These are phyloP conservation scores for Trebouxia gelatinosa DNA, from an alignment of 163 green algal species.

Conservation along the genomic window DNA sequence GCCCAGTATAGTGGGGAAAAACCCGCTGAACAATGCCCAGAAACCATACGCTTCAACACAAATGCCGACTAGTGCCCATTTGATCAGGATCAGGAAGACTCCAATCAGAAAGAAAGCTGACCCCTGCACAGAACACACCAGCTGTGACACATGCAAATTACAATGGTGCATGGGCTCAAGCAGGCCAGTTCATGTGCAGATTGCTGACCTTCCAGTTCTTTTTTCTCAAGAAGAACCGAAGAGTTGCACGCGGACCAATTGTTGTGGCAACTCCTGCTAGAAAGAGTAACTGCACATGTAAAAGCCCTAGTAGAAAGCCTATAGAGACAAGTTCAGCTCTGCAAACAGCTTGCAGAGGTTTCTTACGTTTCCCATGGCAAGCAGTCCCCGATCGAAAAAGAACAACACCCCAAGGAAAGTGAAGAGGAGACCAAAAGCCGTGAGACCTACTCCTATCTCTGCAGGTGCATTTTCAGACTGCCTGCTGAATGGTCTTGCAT, in stretches of 20 bases:
- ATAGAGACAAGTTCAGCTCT: no score
- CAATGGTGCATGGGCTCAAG: not conserved
- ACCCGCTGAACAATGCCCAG: conserved; percentile 92
- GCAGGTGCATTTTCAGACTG: conserved; percentile 33
- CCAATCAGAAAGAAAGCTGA: conserved; percentile 81
- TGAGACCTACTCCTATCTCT: conserved; percentile 98
- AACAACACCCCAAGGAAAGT: conserved; percentile 91
- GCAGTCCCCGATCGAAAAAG: conserved; percentile 94
- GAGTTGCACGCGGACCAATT: conserved; percentile 81
- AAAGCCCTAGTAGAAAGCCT: not conserved
- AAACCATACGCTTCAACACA: conserved; percentile 92
- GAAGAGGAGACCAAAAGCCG: conserved; percentile 91
- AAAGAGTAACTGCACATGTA: conserved; percentile 86
- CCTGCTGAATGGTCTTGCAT: not conserved
- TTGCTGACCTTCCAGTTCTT: conserved; percentile 84
- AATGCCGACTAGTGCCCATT: conserved; percentile 87
- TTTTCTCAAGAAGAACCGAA: conserved; percentile 85
- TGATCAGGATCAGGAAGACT: conserved; percentile 76
- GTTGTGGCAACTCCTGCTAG: conserved; percentile 86
- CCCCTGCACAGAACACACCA: conserved; percentile 53
- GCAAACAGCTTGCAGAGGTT: not conserved
- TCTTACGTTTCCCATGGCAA: conserved; percentile 95
- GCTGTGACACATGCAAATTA: not conserved
- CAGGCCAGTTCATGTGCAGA: not conserved
- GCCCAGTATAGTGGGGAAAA: conserved; percentile 89